Percentiles rank a stretch among this genome's conserved stretches.
Conservation (phyloP, 495 filamentous ascomycete species). For the Bathelium albidoporum region DNA sequence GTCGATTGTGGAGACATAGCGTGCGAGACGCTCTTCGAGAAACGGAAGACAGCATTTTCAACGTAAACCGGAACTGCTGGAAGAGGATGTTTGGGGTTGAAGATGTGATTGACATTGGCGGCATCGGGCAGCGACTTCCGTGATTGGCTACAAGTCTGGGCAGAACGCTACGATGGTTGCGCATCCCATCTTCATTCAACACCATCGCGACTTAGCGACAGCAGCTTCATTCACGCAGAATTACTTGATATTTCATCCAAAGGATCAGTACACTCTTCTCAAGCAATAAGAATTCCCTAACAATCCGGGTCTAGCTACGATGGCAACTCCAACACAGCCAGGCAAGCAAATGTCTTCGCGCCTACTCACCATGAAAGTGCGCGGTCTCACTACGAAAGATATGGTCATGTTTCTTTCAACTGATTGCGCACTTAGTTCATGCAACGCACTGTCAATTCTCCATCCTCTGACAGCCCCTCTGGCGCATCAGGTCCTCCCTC, state of each 20-base stretch:
- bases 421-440: constrained; percentile 55
- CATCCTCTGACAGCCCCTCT: constrained; percentile 13
- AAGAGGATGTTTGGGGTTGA: neutral
- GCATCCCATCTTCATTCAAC: neutral
- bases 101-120: neutral
- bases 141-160: neutral
- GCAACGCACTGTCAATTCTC: constrained; percentile 69
- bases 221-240: no score
- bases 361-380: constrained; percentile 82
- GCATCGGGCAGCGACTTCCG: constrained; percentile 5
- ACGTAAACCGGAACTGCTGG: neutral
- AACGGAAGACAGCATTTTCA: constrained; percentile 13
- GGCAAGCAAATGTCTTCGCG: constrained; percentile 78
- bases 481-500: constrained; percentile 34
- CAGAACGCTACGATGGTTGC: neutral
- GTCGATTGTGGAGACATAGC: neutral
- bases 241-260: no score
- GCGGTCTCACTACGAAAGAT: neutral
- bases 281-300: no score
- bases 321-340: constrained; percentile 33
- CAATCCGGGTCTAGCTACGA: no score
- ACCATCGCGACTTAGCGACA: neutral
- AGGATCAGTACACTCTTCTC: no score
- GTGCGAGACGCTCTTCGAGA: neutral
- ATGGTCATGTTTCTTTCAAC: constrained; percentile 1